Evolutionary conservation across 495 filamentous ascomycete species (phyloP), one percentile per base, ranked within the genome.

Genomic region (Glonium stellatum): DNA sequence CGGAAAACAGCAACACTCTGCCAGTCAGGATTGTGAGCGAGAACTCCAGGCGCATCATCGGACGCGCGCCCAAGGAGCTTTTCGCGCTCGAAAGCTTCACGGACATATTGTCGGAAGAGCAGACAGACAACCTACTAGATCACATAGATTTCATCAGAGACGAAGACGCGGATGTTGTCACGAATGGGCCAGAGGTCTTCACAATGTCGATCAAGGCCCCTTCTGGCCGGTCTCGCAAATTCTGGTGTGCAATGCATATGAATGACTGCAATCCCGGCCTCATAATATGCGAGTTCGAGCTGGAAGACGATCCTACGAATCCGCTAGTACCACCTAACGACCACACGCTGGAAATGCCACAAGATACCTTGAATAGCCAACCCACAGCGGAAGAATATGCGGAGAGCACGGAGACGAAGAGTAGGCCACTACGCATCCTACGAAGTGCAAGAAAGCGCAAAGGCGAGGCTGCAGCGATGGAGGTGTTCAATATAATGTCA

Each of bases 201-300:
- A 84, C 85, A 15, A 73, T 96, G 47, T 82, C 85, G 5, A 77
- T 96, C 34, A 79, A 78, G 12, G 70, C 77, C 0, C 83, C 85
- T 0, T 65, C 71, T 4, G 75, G 76, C 22, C 78, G 72, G 59
- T 71, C 74, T 2, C 72, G 82, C 31, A 92, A 89, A 68, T 72
- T 96, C 5, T 96, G 92, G 92, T 95, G 90, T 72, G 91, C 90
- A 34, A 84, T 93, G 57, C 92, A 96, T 69, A 78, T 86, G 51
- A 85, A 82, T 58, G 76, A 81, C 13, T 72, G 75, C 0, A 82
- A 88, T 58, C 79, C 79, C 2, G 82, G 90, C 50, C 65, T 92
- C 31, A 77, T 95, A 19, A 88, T 97, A 37, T 96, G 90, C 76
- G 92, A 97, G 66, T 92, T 97, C 60, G 92, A 97, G 69, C 71